These are phyloP conservation scores for Mortierella sp. DNA, from an alignment of 371 early-diverging fungal genomes.

Conservation along the genomic window DNA sequence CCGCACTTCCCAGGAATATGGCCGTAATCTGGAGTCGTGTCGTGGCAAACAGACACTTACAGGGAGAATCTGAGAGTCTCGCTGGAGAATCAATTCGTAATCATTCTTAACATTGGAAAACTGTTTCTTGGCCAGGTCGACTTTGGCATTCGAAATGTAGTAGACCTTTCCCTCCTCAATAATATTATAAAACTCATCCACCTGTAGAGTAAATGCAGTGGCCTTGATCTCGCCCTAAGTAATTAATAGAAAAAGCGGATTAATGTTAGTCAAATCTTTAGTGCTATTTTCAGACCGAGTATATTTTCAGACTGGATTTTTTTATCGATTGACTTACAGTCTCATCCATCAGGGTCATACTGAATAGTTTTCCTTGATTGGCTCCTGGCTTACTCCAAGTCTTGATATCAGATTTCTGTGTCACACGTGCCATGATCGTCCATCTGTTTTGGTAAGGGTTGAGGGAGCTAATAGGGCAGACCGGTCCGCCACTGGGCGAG, in stretches of 20 bases:
- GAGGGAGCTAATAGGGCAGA: slow-evolving; percentile 71
- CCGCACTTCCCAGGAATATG: background rate
- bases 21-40: background rate
- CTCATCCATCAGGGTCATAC: slow-evolving; percentile 89
- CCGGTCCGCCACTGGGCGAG: slow-evolving; percentile 53
- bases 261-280: background rate
- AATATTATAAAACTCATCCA: slow-evolving; percentile 77
- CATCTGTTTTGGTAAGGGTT: slow-evolving; percentile 90
- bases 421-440: slow-evolving; percentile 93
- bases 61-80: slow-evolving; percentile 69
- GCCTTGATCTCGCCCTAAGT: slow-evolving; percentile 90
- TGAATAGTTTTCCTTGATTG: slow-evolving; percentile 89
- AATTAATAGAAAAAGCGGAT: background rate
- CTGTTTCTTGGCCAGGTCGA: slow-evolving; percentile 90
- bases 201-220: slow-evolving; percentile 90
- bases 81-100: slow-evolving; percentile 92
- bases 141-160: slow-evolving; percentile 84
- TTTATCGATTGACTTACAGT: slow-evolving; percentile 63
- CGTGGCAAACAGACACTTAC: slow-evolving; percentile 57
- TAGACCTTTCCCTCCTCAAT: slow-evolving; percentile 88
- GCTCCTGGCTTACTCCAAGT: slow-evolving; percentile 84
- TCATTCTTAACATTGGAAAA: slow-evolving; percentile 87
- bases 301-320: background rate
- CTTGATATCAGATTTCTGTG: slow-evolving; percentile 86
- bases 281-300: background rate